These are phyloP conservation scores for Cucumis sativus DNA, from an alignment of 306 rosid genomes.

Conservation along the genomic window Cucumber_9930_V3 NC_026660.2:25434501-25435000, in stretches of 20 bases:
- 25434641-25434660: conserved; percentile 81
- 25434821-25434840: conserved; percentile 58
- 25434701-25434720: conserved; percentile 62
- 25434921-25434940: conserved; percentile 50
- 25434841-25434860: conserved; percentile 46
- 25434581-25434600: conserved; percentile 34
- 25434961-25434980: conserved; percentile 34
- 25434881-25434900: conserved; percentile 38
- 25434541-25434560: conserved; percentile 64
- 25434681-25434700: conserved; percentile 70
- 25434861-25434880: conserved; percentile 40
- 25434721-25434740: conserved; percentile 49
- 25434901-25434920: conserved; percentile 49
- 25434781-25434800: conserved; percentile 53
- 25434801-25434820: conserved; percentile 70
- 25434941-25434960: conserved; percentile 50
- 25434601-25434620: conserved; percentile 21
- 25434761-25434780: conserved; percentile 39
- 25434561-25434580: conserved; percentile 28
- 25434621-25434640: conserved; percentile 42
- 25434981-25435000: conserved; percentile 51
- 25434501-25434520: conserved; percentile 88
- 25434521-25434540: conserved; percentile 88
- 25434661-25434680: conserved; percentile 88
- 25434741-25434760: conserved; percentile 54